Conservation (phyloP, 2,329 filamentous ascomycete species). For the Clarireedia homoeocarpa region DNA sequence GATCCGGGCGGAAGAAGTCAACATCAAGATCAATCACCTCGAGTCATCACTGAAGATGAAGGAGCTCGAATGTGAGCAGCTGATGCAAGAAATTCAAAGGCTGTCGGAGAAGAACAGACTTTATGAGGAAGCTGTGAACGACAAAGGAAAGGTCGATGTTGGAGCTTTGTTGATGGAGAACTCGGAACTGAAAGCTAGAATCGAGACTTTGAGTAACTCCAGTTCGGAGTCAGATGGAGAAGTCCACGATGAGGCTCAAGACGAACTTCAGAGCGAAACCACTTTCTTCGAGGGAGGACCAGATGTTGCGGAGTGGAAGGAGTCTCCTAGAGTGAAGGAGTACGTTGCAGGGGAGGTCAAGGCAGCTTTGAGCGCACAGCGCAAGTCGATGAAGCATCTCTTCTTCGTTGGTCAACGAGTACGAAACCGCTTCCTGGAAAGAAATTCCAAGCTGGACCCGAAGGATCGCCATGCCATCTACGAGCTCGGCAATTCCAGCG, state of each 20-base stretch:
- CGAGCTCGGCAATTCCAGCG: slow-evolving; percentile 5
- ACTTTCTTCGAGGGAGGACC: slow-evolving; percentile 1
- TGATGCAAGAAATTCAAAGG: slow-evolving; percentile 4
- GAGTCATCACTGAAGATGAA: slow-evolving; percentile 6
- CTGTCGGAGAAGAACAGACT: slow-evolving; percentile 1
- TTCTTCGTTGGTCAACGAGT: slow-evolving; percentile 9
- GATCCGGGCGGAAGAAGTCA: slow-evolving; percentile 1
- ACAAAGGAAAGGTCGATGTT: slow-evolving; percentile 8
- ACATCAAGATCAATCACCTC: slow-evolving; percentile 3
- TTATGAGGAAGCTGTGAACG: slow-evolving; percentile 8
- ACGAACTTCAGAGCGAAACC: slow-evolving; percentile 6
- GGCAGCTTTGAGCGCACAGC: slow-evolving; percentile 2
- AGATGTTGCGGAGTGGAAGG: slow-evolving; percentile 3
- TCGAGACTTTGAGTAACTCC: not conserved
- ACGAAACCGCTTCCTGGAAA: slow-evolving; percentile 6
- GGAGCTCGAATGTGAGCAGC: slow-evolving; percentile 3
- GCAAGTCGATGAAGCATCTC: slow-evolving; percentile 9
- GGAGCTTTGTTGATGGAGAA: slow-evolving; percentile 7
- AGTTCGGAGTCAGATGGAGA: not conserved
- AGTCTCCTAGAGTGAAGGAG: slow-evolving; percentile 4
- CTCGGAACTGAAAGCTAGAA: slow-evolving; percentile 3
- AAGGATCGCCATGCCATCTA: slow-evolving; percentile 6
- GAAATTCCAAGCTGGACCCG: slow-evolving; percentile 4
- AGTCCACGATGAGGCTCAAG: not conserved
- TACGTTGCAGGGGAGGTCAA: slow-evolving; percentile 2